A percentile compares a stretch with the other conserved stretches of the same genome.
Evolutionary conservation across 805 yeast species (phyloP).

Genomic region (Wickerhamiella domercqiae): DNA sequence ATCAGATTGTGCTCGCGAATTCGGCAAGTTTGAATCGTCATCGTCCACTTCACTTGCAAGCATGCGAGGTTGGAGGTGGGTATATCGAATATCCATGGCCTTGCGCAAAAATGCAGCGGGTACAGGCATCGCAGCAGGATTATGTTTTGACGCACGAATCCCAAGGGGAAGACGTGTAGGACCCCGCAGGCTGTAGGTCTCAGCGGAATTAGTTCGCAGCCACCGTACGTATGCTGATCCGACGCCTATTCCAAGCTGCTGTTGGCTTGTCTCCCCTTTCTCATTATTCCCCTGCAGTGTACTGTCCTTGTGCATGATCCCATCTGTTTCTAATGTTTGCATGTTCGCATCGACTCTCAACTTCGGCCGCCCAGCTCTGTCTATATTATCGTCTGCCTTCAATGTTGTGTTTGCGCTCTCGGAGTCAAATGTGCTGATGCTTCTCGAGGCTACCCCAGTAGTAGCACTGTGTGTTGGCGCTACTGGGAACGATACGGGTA

Average conservation of each 20-base stretch:
- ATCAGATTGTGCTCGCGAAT: slow-evolving; percentile 1
- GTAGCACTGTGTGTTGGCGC: no score
- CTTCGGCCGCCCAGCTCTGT: no score
- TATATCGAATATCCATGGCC: slow-evolving; percentile 26
- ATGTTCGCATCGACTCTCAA: no score
- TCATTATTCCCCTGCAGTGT: not conserved
- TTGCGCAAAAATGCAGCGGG: slow-evolving; percentile 21
- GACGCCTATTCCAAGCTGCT: slow-evolving; percentile 18
- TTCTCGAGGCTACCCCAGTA: no score
- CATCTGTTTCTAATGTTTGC: no score
- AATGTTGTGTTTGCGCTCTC: no score
- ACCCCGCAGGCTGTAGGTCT: slow-evolving; percentile 16
- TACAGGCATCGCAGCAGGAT: slow-evolving; percentile 10
- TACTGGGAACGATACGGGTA: no score
- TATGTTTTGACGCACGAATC: slow-evolving; percentile 8
- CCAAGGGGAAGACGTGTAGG: slow-evolving; percentile 18
- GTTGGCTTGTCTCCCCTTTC: not conserved
- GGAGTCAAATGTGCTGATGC: no score
- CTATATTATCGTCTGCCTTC: no score
- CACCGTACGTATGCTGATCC: slow-evolving; percentile 22
- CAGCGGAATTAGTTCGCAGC: slow-evolving; percentile 19
- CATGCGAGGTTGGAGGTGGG: slow-evolving; percentile 38
- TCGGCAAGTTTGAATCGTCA: slow-evolving; percentile 25
- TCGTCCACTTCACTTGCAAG: slow-evolving; percentile 67
- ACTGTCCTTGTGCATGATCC: no score